Percentiles rank a stretch among this genome's conserved stretches.
Evolutionary conservation across 768 basidiomycete genomes (phyloP).

Genomic region (Leccinum uliginosum): DNA sequence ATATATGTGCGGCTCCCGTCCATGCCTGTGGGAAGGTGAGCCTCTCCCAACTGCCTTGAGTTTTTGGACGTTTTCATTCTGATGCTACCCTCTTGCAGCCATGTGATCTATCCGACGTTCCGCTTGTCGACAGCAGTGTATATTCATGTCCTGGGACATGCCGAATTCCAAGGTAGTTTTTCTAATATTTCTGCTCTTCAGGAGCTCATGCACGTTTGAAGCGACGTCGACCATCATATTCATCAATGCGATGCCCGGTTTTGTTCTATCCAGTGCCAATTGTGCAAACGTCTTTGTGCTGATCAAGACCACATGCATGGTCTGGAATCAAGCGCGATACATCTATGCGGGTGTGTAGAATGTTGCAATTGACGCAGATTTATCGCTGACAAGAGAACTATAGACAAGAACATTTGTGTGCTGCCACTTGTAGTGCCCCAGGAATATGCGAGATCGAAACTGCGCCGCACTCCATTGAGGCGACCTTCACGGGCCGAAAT

Average conservation of each 20-base stretch:
- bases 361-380: neutral
- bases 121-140: slow-evolving; percentile 23
- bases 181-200: neutral
- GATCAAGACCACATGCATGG: slow-evolving; percentile 50
- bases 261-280: slow-evolving; percentile 50
- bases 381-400: neutral
- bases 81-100: slow-evolving; percentile 23
- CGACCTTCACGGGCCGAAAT: slow-evolving; percentile 56
- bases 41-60: too few relatives aligned
- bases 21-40: slow-evolving; percentile 56
- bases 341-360: slow-evolving; percentile 52
- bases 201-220: slow-evolving; percentile 18
- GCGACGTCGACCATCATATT: slow-evolving; percentile 40
- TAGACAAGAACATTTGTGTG: slow-evolving; percentile 52
- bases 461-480: slow-evolving; percentile 54
- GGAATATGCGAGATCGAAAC: slow-evolving; percentile 50
- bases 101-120: slow-evolving; percentile 36
- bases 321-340: slow-evolving; percentile 34
- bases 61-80: neutral
- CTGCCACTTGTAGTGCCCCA: slow-evolving; percentile 23
- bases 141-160: slow-evolving; percentile 44
- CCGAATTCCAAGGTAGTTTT: slow-evolving; percentile 36
- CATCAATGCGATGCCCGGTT: slow-evolving; percentile 50
- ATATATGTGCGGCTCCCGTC: slow-evolving; percentile 47
- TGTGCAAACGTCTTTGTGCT: slow-evolving; percentile 33